These are phyloP conservation scores for Penicillium nucicola DNA, from an alignment of 495 filamentous ascomycete genomes.

Conservation along the genomic window DNA sequence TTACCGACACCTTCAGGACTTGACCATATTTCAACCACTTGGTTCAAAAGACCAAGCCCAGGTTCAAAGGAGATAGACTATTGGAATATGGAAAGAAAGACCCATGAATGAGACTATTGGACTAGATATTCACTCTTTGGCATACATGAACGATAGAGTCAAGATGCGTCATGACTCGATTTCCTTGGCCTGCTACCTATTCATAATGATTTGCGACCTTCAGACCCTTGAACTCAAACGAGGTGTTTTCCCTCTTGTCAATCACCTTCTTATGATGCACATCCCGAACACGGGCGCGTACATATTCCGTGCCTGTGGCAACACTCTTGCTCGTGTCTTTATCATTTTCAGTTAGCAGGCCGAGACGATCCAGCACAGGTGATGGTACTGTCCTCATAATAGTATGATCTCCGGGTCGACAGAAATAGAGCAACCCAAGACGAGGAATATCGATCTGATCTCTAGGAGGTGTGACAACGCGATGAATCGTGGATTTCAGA, in stretches of 20 bases:
- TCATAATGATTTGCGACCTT: constrained; percentile 40
- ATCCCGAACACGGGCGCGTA: constrained; percentile 44
- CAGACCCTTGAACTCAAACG: constrained; percentile 41
- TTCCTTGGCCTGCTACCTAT: constrained; percentile 5
- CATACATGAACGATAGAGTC: no score
- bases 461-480: constrained; percentile 44
- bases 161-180: background rate
- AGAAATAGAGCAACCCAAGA: constrained; percentile 47
- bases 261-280: constrained; percentile 38
- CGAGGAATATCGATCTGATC: constrained; percentile 45
- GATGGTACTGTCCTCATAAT: constrained; percentile 40
- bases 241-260: constrained; percentile 33
- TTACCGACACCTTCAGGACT: no score
- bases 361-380: constrained; percentile 46
- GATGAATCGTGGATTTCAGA: constrained; percentile 46
- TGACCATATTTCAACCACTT: no score
- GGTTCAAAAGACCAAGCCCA: no score
- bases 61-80: no score
- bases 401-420: constrained; percentile 36
- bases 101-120: no score
- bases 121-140: no score
- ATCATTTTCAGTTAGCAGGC: constrained; percentile 36
- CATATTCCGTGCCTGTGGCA: constrained; percentile 43
- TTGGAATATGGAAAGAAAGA: no score
- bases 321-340: constrained; percentile 19